A percentile compares a stretch with the other conserved stretches of the same genome.
These are phyloP conservation scores for Meyerozyma athensensis DNA, from an alignment of 1,139 yeast genomes.

Conservation along the genomic window DNA sequence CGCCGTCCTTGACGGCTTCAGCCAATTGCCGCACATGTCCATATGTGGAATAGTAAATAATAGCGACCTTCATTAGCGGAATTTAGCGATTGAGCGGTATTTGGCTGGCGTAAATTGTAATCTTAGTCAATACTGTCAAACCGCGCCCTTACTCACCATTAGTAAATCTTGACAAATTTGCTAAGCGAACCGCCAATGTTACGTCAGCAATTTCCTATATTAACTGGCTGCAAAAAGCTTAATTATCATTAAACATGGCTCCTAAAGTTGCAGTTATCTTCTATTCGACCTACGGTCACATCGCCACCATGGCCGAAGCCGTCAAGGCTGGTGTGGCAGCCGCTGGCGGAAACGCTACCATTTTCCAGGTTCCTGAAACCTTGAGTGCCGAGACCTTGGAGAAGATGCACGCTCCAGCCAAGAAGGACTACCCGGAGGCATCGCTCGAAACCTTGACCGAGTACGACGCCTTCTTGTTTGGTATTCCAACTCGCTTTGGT, in stretches of 20 bases:
- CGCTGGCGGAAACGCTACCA: conserved; percentile 35
- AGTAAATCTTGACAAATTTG: neutral
- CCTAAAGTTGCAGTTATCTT: conserved; percentile 25
- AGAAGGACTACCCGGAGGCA: conserved; percentile 30
- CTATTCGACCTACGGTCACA: conserved; percentile 35
- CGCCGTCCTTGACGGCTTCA: conserved; percentile 64
- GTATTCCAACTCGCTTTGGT: conserved; percentile 38
- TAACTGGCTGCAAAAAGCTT: neutral
- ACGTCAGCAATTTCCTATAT: neutral
- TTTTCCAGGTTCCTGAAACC: conserved; percentile 36
- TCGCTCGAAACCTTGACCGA: conserved; percentile 25
- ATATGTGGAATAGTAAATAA: conserved; percentile 76
- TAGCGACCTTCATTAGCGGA: conserved; percentile 31
- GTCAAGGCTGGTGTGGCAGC: conserved; percentile 34
- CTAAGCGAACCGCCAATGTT: neutral
- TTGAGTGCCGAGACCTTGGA: conserved; percentile 26
- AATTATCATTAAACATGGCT: neutral
- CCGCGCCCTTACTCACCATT: neutral
- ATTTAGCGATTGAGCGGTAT: neutral
- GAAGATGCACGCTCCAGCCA: conserved; percentile 29
- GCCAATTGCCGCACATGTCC: conserved; percentile 74
- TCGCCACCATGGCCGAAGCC: conserved; percentile 31
- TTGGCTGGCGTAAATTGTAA: neutral
- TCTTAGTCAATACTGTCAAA: neutral
- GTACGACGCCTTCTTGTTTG: conserved; percentile 36